Evolutionary conservation across 176 grass and related monocot species (phyloP).

Genomic region (Elaeis guineensis): DNA sequence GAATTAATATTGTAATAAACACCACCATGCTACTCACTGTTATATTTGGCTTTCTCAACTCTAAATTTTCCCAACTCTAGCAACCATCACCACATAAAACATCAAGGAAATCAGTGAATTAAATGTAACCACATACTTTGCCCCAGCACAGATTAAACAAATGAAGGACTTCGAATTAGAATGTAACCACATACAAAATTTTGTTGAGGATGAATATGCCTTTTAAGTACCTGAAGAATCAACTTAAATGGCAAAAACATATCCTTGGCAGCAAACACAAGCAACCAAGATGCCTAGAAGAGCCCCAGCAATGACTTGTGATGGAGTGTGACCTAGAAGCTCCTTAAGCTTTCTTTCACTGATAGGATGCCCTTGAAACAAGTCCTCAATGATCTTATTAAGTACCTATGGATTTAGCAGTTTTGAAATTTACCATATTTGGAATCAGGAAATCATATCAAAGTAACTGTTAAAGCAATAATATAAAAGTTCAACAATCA

Average conservation of each 20-base stretch:
- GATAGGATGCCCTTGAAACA: conserved; percentile 95
- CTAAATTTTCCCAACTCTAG: too few species aligned
- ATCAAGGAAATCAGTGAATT: too few species aligned
- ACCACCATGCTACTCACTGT: too few species aligned
- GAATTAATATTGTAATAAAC: too few species aligned
- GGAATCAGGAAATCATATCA: neutral
- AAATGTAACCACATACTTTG: too few species aligned
- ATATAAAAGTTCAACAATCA: too few species aligned
- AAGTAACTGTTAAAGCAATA: neutral
- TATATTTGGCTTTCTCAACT: too few species aligned
- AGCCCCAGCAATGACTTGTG: conserved; percentile 87
- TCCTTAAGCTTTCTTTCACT: conserved; percentile 96
- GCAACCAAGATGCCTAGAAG: conserved; percentile 70
- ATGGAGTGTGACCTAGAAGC: conserved; percentile 82
- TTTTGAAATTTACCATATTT: neutral
- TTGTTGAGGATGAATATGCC: neutral
- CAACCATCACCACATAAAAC: too few species aligned
- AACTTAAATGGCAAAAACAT: conserved; percentile 42
- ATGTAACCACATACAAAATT: too few species aligned
- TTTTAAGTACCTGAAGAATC: neutral
- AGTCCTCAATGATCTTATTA: conserved; percentile 93
- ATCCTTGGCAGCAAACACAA: conserved; percentile 78
- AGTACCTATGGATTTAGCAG: conserved; percentile 48
- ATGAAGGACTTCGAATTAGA: too few species aligned
- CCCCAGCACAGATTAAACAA: too few species aligned